Evolutionary conservation across 2,329 filamentous ascomycete species (phyloP).

Genomic region (Microdochium nivale): DNA sequence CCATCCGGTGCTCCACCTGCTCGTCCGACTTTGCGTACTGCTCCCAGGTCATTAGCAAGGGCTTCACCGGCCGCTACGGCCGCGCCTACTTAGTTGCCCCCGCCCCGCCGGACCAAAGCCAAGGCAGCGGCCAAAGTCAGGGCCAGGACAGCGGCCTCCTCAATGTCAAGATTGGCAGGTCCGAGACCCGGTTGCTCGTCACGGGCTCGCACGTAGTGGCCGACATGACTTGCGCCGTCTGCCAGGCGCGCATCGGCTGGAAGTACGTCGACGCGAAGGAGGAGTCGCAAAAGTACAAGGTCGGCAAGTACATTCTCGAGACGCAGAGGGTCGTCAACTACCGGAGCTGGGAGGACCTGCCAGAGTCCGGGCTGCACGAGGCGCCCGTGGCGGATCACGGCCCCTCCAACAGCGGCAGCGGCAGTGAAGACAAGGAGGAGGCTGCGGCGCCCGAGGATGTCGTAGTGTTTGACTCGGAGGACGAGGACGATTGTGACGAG

Average conservation of each 20-base stretch:
- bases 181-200: constrained; percentile 48
- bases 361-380: constrained; percentile 11
- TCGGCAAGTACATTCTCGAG: constrained; percentile 62
- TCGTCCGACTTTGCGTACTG: constrained; percentile 51
- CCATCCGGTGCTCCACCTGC: constrained; percentile 50
- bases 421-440: not conserved
- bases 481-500: constrained; percentile 60
- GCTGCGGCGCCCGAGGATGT: constrained; percentile 15
- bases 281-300: constrained; percentile 53
- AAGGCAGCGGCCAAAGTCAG: too few relatives aligned
- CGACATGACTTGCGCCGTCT: constrained; percentile 51
- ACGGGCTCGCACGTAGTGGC: constrained; percentile 58
- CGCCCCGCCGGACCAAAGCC: too few relatives aligned
- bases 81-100: constrained; percentile 52
- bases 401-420: constrained; percentile 1
- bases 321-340: constrained; percentile 45
- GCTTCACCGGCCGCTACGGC: constrained; percentile 58
- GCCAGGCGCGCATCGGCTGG: constrained; percentile 52
- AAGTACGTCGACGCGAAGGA: constrained; percentile 59
- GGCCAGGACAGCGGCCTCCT: constrained; percentile 24
- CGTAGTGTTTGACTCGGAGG: constrained; percentile 51
- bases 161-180: constrained; percentile 46
- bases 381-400: not conserved
- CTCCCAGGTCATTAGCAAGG: constrained; percentile 55
- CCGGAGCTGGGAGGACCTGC: constrained; percentile 44